Evolutionary conservation across 495 filamentous ascomycete species (phyloP).

Genomic region (Podospora appendiculata): DNA sequence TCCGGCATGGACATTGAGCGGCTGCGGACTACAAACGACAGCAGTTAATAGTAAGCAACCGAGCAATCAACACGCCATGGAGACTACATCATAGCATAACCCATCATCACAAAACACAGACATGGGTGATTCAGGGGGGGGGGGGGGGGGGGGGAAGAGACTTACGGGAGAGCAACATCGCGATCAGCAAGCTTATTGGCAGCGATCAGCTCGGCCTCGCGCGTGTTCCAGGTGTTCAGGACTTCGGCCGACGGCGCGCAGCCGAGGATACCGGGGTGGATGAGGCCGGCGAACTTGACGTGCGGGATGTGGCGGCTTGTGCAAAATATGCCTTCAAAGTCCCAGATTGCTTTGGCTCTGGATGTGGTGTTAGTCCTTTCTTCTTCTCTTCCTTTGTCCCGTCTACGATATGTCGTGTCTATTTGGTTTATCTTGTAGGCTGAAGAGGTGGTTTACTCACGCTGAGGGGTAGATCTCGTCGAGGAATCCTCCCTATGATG

Average conservation of each 20-base stretch:
- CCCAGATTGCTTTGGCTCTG: constrained; percentile 94
- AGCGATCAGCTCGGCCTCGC: constrained; percentile 72
- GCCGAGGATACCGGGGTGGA: constrained; percentile 90
- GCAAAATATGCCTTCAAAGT: constrained; percentile 93
- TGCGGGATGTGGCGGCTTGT: constrained; percentile 84
- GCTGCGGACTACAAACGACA: constrained; percentile 42
- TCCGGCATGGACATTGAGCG: constrained; percentile 65
- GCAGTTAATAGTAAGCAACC: not conserved
- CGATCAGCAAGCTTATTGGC: constrained; percentile 55
- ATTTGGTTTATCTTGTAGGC: too few relatives aligned
- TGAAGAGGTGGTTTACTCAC: constrained; percentile 25
- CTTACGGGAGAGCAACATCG: constrained; percentile 66
- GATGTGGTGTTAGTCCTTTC: not conserved
- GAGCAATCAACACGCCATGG: not conserved
- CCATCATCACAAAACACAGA: too few relatives aligned
- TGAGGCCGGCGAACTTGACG: constrained; percentile 83
- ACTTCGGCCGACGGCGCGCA: constrained; percentile 73
- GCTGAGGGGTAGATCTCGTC: constrained; percentile 85
- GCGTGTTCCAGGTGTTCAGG: constrained; percentile 65
- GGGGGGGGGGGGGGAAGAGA: too few relatives aligned
- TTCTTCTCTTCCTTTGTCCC: not conserved
- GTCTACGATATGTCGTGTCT: not conserved
- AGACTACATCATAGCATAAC: too few relatives aligned
- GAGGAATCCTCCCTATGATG: constrained; percentile 63
- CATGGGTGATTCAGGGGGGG: not conserved